Evolutionary conservation across 768 basidiomycete species (phyloP), one percentile per base, ranked within the genome.

Genomic region (Amanita inopinata): DNA sequence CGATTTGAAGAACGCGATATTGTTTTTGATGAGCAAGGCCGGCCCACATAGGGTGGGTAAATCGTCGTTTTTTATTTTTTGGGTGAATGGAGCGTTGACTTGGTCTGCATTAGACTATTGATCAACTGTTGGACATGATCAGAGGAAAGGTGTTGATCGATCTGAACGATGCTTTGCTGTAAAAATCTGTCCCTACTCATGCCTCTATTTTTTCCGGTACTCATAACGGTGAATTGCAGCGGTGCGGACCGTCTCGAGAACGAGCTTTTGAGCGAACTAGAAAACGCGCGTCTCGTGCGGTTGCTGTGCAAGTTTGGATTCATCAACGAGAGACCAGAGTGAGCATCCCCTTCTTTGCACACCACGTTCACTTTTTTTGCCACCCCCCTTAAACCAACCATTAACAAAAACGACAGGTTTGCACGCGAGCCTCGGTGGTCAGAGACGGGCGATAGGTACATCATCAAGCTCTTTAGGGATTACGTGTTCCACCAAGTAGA

Each of bases 271-370:
- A 74, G 81, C 30, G 94, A 98, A 57, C 69, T 98, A 15, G 96
- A 98, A 66, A 98, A 99, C 54, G 91, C 85, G 0, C 73, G 96
- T 19, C 69, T 98, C 7, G 85, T 97, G 22, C 73, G 96, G 36
- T 61, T 98, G 38, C 65, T 98, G 47, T 81, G 81, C 60, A 99
- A 98, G 64, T 83, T 99, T 52, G 91, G 91, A 0, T 98, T 99
- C 61, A 97, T 99, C 66, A 98, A 98, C 58, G 96, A 99, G 57
- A 74, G 96, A n/a, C 94, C 96, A 2, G 96, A 98, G 91, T 97
- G 56, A 43, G 87, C 73, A 4, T 12, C 24, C 36, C 33, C 23
- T 25, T 43, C 17, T 30, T 6, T 4, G n/a, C 34, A 43, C 24
- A 33, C 14, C 3, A 7, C 18, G 45, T 3, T 18, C 42, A 17